Evolutionary conservation across 768 basidiomycete genomes (phyloP).

Genomic region (Scleroderma bovista): DNA sequence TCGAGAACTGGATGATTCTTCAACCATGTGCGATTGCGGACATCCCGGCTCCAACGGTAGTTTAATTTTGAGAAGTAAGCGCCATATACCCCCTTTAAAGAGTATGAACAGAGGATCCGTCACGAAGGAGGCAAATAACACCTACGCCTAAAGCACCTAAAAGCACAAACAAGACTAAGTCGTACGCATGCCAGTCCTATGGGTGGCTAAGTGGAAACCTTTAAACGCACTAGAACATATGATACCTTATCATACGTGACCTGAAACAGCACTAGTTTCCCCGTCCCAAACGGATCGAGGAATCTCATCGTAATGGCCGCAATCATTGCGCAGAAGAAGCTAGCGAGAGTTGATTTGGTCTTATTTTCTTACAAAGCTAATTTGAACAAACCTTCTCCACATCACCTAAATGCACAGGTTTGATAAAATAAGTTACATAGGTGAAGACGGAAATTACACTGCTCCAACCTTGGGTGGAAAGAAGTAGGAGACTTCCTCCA

Average conservation of each 20-base stretch:
- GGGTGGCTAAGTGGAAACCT: slow-evolving; percentile 2
- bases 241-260: slow-evolving; percentile 81
- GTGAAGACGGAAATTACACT: background rate
- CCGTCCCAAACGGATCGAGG: slow-evolving; percentile 93
- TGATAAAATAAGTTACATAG: background rate
- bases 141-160: slow-evolving; percentile 87
- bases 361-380: background rate
- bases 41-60: slow-evolving; percentile 78
- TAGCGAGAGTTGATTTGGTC: slow-evolving; percentile 28
- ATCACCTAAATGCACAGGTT: slow-evolving; percentile 51
- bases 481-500: slow-evolving; percentile 96
- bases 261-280: slow-evolving; percentile 89
- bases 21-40: slow-evolving; percentile 80
- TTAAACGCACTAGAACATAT: background rate
- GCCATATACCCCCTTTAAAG: slow-evolving; percentile 79
- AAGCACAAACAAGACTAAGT: slow-evolving; percentile 78
- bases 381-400: slow-evolving; percentile 73
- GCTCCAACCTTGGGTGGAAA: slow-evolving; percentile 81
- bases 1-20: slow-evolving; percentile 75
- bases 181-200: slow-evolving; percentile 91
- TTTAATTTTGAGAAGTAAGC: slow-evolving; percentile 92
- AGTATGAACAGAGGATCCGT: slow-evolving; percentile 5
- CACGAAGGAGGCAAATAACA: background rate
- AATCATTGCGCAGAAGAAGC: slow-evolving; percentile 98
- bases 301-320: slow-evolving; percentile 92